phyloP scores from a whole-genome alignment of 2,329 filamentous ascomycete genomes.

The Epichloe bromicola region DNA sequence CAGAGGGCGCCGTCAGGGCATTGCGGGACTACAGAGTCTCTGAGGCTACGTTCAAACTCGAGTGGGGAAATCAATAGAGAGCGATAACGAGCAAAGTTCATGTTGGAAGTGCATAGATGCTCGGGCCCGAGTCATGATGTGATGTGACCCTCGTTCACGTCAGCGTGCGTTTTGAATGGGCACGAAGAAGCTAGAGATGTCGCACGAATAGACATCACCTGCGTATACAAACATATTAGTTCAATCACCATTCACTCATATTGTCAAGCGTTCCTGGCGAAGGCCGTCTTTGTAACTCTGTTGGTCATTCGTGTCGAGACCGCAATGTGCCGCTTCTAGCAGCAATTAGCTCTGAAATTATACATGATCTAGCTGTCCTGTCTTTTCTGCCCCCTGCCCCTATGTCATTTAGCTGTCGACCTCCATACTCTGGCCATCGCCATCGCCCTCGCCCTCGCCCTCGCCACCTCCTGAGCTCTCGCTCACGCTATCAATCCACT shows the following conservation, averaged over 20 bases:
- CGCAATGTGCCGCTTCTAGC: slow-evolving; percentile 5
- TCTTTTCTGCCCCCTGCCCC: background rate
- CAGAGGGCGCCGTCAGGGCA: slow-evolving; percentile 57
- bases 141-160: background rate
- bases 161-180: background rate
- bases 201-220: background rate
- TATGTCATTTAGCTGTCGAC: slow-evolving; percentile 20
- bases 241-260: background rate
- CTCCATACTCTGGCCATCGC: slow-evolving; percentile 15
- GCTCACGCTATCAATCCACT: slow-evolving; percentile 67
- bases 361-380: slow-evolving; percentile 21
- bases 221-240: too few species aligned
- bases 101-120: background rate
- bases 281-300: background rate
- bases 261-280: background rate
- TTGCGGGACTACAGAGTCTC: slow-evolving; percentile 66
- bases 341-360: slow-evolving; percentile 16
- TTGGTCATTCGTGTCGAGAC: background rate
- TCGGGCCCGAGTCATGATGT: background rate
- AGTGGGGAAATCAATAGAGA: slow-evolving; percentile 59
- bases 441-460: slow-evolving; percentile 17
- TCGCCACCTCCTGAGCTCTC: slow-evolving; percentile 33
- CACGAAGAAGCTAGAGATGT: background rate
- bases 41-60: slow-evolving; percentile 61
- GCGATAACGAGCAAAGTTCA: background rate